phyloP scores from a whole-genome alignment of 176 grass and related monocot genomes.

The Avena insularis region DNA sequence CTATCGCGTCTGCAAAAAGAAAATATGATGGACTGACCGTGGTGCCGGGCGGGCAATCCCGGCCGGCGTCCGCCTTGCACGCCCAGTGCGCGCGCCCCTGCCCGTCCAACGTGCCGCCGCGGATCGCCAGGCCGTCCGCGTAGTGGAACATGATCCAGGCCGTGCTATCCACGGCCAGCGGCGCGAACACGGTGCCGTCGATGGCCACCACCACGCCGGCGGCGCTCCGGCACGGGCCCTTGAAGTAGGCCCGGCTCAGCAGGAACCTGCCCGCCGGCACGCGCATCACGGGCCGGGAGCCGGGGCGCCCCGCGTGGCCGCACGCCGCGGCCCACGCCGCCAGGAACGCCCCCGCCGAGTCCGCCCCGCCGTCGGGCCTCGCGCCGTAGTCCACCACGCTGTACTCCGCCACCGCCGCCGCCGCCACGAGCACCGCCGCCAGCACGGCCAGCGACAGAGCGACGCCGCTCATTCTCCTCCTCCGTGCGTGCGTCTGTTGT shows the following conservation, averaged over 20 bases:
- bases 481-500: no score
- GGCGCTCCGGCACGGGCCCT: conserved; percentile 57
- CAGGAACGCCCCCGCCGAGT: conserved; percentile 50
- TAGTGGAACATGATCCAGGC: conserved; percentile 72
- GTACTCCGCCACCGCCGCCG: conserved; percentile 33
- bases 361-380: conserved; percentile 33
- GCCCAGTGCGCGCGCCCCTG: conserved; percentile 55
- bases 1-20: not conserved
- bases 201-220: conserved; percentile 45
- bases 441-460: not conserved
- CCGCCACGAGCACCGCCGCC: not conserved
- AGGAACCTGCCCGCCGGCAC: conserved; percentile 59
- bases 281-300: conserved; percentile 44
- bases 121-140: conserved; percentile 60
- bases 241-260: conserved; percentile 51
- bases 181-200: conserved; percentile 57
- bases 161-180: conserved; percentile 22
- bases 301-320: not conserved
- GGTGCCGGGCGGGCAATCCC: conserved; percentile 41
- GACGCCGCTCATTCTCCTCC: not conserved
- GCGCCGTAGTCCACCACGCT: conserved; percentile 65
- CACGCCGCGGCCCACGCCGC: conserved; percentile 56
- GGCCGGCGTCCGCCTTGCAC: conserved; percentile 48
- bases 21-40: conserved; percentile 36
- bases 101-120: conserved; percentile 59